Evolutionary conservation across 768 basidiomycete genomes (phyloP).

Genomic region (Collybia mongolica): DNA sequence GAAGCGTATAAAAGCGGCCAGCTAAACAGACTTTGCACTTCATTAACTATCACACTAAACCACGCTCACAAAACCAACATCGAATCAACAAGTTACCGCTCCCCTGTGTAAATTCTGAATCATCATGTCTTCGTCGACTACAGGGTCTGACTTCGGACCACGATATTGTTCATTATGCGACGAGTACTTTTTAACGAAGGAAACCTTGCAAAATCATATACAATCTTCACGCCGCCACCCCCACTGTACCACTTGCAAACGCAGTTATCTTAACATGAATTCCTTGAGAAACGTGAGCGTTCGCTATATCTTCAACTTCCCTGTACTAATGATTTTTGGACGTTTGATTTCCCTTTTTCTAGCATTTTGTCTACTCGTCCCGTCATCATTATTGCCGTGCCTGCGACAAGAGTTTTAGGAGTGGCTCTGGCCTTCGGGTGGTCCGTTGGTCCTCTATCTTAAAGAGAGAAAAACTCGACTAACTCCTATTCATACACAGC

Average conservation of each 20-base stretch:
- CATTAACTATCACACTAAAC: neutral
- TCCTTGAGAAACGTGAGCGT: neutral
- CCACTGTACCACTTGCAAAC: neutral
- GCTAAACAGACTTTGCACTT: neutral
- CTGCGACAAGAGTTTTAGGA: slow-evolving; percentile 2
- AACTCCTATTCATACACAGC: neutral
- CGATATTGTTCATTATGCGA: slow-evolving; percentile 11
- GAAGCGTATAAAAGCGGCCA: slow-evolving; percentile 9
- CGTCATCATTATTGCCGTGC: neutral
- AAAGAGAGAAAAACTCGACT: neutral
- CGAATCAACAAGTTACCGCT: neutral
- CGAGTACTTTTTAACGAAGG: slow-evolving; percentile 6
- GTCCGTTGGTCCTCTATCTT: neutral
- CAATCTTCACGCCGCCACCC: neutral
- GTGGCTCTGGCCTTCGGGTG: neutral
- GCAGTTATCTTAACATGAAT: slow-evolving; percentile 2
- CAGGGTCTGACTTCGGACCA: neutral
- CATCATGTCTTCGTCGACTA: neutral
- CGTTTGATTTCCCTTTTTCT: too few relatives aligned
- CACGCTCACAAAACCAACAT: neutral
- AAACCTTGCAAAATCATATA: slow-evolving; percentile 4
- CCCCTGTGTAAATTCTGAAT: neutral
- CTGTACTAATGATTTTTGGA: neutral
- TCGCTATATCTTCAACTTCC: neutral
- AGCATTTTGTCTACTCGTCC: neutral